Conservation (phyloP, 306 rosid species). For the Geum urbanum region DNA sequence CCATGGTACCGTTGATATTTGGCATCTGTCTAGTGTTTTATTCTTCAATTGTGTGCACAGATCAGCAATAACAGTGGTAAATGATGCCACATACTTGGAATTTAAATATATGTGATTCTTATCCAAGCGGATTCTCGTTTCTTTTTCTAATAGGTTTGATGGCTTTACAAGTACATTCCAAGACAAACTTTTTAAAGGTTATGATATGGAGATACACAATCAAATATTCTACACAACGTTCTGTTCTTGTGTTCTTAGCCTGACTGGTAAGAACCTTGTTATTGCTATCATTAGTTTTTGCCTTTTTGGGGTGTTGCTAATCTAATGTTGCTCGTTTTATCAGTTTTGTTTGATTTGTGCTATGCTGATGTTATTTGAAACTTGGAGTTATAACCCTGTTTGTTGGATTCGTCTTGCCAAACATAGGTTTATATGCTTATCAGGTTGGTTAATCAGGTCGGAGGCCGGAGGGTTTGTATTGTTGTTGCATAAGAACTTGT, state of each 20-base stretch:
- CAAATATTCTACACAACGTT: conserved; percentile 91
- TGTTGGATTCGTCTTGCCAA: not conserved
- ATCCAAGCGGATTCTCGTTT: conserved; percentile 13
- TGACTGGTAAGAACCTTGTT: conserved; percentile 58
- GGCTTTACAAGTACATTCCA: conserved; percentile 99
- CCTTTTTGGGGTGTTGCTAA: not conserved
- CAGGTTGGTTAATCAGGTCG: not conserved
- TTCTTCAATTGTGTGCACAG: not conserved
- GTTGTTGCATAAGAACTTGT: not conserved
- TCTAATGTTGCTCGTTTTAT: conserved; percentile 11
- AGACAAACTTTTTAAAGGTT: conserved; percentile 91
- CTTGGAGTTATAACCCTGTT: not conserved
- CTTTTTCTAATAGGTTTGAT: conserved; percentile 50
- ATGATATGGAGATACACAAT: conserved; percentile 97
- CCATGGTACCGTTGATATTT: conserved; percentile 1
- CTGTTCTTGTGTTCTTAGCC: conserved; percentile 87
- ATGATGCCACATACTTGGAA: conserved; percentile 1
- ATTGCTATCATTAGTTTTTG: not conserved
- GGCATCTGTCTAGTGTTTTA: not conserved
- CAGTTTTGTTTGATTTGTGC: not conserved
- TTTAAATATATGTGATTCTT: not conserved
- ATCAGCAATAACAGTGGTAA: not conserved
- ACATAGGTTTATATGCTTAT: not conserved
- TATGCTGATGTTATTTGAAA: not conserved
- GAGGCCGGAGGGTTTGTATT: not conserved